A percentile compares a stretch with the other conserved stretches of the same genome.
phyloP scores from a whole-genome alignment of 2,329 filamentous ascomycete species.

The Triangularia verruculosa region DNA sequence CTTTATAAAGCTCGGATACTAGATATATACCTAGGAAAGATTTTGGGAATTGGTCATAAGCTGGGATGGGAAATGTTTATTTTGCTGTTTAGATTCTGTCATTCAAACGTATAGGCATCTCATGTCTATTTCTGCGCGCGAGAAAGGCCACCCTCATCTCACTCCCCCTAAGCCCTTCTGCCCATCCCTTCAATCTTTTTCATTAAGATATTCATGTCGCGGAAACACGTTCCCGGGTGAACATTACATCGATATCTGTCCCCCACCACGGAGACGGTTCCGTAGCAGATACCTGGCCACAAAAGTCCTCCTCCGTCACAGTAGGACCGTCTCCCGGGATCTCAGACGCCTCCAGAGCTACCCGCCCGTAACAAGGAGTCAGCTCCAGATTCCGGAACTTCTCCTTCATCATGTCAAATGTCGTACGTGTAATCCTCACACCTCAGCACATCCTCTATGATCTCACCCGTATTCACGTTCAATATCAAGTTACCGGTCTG shows the following conservation, averaged over 20 bases:
- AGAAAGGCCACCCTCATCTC: neutral
- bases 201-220: neutral
- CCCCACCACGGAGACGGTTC: too few species aligned
- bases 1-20: too few species aligned
- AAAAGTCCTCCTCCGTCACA: neutral
- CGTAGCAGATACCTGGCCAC: neutral
- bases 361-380: neutral
- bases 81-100: too few species aligned
- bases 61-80: too few species aligned
- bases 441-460: neutral
- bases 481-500: neutral
- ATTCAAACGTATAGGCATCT: too few species aligned
- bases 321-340: too few species aligned
- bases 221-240: neutral
- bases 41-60: too few species aligned
- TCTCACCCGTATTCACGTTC: neutral
- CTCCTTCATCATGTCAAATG: neutral
- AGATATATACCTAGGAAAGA: too few species aligned
- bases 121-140: neutral
- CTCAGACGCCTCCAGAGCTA: neutral
- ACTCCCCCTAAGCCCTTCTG: neutral
- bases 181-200: neutral
- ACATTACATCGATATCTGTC: neutral
- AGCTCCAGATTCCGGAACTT: neutral
- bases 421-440: neutral